Percentiles rank a stretch among this genome's conserved stretches.
Evolutionary conservation across 2,329 filamentous ascomycete species (phyloP).

Genomic region (Colletotrichum sp.): DNA sequence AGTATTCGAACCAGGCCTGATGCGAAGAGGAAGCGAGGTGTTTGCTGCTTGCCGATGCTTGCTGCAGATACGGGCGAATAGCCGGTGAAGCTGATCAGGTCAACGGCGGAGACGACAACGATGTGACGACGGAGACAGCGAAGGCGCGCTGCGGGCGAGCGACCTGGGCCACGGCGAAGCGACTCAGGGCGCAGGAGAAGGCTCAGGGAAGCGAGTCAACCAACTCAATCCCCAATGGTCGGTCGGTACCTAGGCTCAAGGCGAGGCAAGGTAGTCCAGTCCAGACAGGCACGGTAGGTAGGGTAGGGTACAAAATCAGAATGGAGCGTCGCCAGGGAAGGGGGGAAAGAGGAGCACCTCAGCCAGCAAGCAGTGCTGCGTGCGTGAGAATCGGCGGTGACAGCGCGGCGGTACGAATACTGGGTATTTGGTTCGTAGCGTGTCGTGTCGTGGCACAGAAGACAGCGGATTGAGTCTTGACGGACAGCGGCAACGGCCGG

Average conservation of each 20-base stretch:
- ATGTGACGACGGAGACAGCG: background rate
- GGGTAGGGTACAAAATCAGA: background rate
- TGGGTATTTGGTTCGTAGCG: background rate
- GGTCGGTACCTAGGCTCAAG: background rate
- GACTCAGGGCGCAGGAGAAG: background rate
- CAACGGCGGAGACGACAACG: background rate
- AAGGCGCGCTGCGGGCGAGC: background rate
- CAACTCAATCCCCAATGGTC: background rate
- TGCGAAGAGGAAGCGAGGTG: background rate
- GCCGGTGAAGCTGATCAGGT: background rate
- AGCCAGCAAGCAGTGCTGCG: background rate
- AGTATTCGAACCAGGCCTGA: background rate
- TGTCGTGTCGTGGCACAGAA: background rate
- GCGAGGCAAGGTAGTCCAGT: background rate
- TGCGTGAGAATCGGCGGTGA: background rate
- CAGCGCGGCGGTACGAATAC: background rate
- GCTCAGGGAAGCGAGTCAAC: background rate
- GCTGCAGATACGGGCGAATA: background rate
- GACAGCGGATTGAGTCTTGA: background rate
- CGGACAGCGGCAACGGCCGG: conserved; percentile 8
- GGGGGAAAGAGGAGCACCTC: background rate
- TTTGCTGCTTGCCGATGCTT: background rate
- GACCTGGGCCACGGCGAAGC: background rate
- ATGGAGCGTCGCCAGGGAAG: background rate
- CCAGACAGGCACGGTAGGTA: background rate